Evolutionary conservation across 345 rosid species (phyloP).

Genomic region (Brassica rapa): DNA sequence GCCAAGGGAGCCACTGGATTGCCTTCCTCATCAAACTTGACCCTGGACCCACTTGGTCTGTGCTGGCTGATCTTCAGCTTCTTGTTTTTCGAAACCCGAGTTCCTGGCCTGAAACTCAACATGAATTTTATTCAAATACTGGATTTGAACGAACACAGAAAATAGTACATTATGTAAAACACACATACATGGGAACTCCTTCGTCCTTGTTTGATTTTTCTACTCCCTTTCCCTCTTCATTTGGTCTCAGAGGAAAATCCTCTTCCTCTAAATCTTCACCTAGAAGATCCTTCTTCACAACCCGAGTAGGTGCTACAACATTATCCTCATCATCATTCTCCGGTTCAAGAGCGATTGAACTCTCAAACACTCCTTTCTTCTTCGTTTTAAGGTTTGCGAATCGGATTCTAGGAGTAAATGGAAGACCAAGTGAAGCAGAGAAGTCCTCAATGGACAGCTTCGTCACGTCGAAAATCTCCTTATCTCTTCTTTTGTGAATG

Average conservation of each 20-base stretch:
- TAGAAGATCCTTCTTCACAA: slow-evolving; percentile 42
- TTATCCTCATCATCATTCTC: slow-evolving; percentile 35
- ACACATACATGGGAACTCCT: slow-evolving; percentile 53
- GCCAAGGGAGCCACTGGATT: slow-evolving; percentile 81
- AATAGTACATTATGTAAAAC: not conserved
- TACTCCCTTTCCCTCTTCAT: slow-evolving; percentile 39
- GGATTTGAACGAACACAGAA: not conserved
- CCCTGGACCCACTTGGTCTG: slow-evolving; percentile 76
- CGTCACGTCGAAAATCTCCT: slow-evolving; percentile 78
- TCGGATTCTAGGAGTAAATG: slow-evolving; percentile 77
- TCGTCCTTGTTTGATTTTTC: slow-evolving; percentile 41
- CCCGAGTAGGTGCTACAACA: slow-evolving; percentile 19
- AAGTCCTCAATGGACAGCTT: slow-evolving; percentile 70
- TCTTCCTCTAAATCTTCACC: slow-evolving; percentile 49
- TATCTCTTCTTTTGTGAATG: slow-evolving; percentile 76
- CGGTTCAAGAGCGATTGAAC: slow-evolving; percentile 41
- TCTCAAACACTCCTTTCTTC: slow-evolving; percentile 42
- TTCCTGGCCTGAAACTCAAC: slow-evolving; percentile 56
- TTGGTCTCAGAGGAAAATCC: slow-evolving; percentile 45
- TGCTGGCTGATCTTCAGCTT: slow-evolving; percentile 82
- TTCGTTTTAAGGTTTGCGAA: slow-evolving; percentile 58
- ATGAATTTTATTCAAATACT: slow-evolving; percentile 18
- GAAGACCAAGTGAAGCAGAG: slow-evolving; percentile 91
- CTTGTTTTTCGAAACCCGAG: slow-evolving; percentile 75
- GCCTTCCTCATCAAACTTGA: slow-evolving; percentile 86